Evolutionary conservation across 345 rosid genomes (phyloP).

Genomic region (Crucihimalaya himalaica): DNA sequence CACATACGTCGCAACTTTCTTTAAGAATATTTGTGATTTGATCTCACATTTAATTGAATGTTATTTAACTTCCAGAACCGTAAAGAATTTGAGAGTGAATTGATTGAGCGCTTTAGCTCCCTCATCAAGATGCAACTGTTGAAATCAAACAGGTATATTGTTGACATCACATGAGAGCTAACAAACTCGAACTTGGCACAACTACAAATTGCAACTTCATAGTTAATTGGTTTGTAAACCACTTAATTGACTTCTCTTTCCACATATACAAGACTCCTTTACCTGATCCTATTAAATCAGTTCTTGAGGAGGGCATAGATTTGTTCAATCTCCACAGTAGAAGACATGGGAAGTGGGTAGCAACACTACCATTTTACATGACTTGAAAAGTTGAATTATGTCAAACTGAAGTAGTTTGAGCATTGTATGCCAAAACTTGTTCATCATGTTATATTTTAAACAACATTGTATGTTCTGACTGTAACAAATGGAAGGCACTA

Average conservation of each 20-base stretch:
- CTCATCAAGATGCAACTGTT: slow-evolving; percentile 90
- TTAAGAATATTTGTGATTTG: background rate
- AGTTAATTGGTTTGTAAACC: background rate
- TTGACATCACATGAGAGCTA: background rate
- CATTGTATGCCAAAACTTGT: too few relatives aligned
- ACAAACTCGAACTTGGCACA: slow-evolving; percentile 2
- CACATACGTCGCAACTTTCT: slow-evolving; percentile 15
- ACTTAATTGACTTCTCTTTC: slow-evolving; percentile 13
- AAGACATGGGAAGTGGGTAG: slow-evolving; percentile 77
- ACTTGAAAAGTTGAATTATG: too few relatives aligned
- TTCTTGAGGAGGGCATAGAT: slow-evolving; percentile 83
- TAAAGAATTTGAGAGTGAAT: slow-evolving; percentile 77
- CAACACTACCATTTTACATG: too few relatives aligned
- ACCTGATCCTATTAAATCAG: slow-evolving; percentile 63
- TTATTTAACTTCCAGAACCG: slow-evolving; percentile 56
- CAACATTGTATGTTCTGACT: too few relatives aligned
- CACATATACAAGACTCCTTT: slow-evolving; percentile 64
- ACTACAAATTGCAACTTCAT: slow-evolving; percentile 6
- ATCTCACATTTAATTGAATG: slow-evolving; percentile 10
- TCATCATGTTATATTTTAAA: too few relatives aligned
- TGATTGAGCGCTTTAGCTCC: slow-evolving; percentile 86
- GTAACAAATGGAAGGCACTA: background rate
- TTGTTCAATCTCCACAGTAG: slow-evolving; percentile 70
- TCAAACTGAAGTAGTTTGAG: too few relatives aligned
- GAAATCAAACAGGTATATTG: slow-evolving; percentile 67